Evolutionary conservation across 2,329 filamentous ascomycete genomes (phyloP), one percentile per base, ranked within the genome.

Genomic region (Immersiporthe knoxdaviesiana): DNA sequence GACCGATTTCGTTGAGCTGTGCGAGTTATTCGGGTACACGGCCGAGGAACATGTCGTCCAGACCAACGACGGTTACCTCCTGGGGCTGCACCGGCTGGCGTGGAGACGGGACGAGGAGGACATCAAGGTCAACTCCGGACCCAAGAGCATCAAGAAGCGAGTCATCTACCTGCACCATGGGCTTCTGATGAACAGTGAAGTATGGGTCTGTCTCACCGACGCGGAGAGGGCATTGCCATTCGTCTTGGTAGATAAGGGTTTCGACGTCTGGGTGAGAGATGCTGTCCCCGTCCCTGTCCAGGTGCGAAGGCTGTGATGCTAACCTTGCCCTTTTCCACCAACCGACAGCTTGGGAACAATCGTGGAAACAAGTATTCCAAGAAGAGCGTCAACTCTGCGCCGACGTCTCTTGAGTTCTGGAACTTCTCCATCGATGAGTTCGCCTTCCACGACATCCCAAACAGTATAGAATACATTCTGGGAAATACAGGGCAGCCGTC

Each of bases 361-460:
- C 90, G 96, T 47, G 96, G 96, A 63, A 99, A 99, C 85, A 99
- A 99, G 78, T 99, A 99, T 81, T 97, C 94, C 60, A 99, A 98
- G 80, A 99, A 99, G 81, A 94, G 90, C 2, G 88, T 94, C 65
- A 86, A 90, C 70, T 84, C 85, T 72, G 91, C 93, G 0, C 94
- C 96, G 0, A 91, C 88, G 0, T 91, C 92, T 2, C 82, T 86
- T 50, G 85, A 88, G 18, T 99, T 99, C 79, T 99, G 96, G 96
- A 91, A 97, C 79, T 99, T 99, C 78, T 97, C 93, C 65, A 98
- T 99, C 77, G 96, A 99, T 78, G 92, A 99, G 77, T 99, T 99
- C 77, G 96, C 96, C 62, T 97, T 99, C 76, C 90, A 98, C 78
- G 96, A 99, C 78, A 97, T 99, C 70, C 96, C 96, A 1, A 92